A percentile compares a stretch with the other conserved stretches of the same genome.
These are phyloP conservation scores for Lentinula sp. DNA, from an alignment of 768 basidiomycete genomes.

Conservation along the genomic window DNA sequence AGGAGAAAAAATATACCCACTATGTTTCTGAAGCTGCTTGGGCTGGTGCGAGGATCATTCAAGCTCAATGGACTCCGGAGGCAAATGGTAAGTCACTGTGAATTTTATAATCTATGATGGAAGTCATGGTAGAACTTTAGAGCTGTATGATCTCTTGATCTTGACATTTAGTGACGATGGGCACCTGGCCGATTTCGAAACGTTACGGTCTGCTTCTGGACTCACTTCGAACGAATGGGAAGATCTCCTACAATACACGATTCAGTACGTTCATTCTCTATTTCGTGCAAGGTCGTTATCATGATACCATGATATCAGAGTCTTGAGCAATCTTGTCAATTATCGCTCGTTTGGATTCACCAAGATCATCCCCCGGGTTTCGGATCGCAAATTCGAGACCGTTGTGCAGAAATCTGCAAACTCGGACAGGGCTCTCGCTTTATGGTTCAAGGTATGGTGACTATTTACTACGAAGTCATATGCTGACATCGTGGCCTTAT, in stretches of 20 bases:
- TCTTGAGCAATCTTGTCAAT: slow-evolving; percentile 62
- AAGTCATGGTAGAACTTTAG: slow-evolving; percentile 25
- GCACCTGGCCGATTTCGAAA: slow-evolving; percentile 48
- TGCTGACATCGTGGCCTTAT: neutral
- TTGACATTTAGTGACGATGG: slow-evolving; percentile 59
- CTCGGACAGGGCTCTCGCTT: slow-evolving; percentile 40
- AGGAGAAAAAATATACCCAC: slow-evolving; percentile 79
- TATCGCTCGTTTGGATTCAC: slow-evolving; percentile 81
- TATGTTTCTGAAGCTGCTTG: slow-evolving; percentile 66
- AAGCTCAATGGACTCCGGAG: slow-evolving; percentile 77
- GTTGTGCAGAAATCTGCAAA: slow-evolving; percentile 60
- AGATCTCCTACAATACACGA: slow-evolving; percentile 63
- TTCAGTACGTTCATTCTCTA: slow-evolving; percentile 44
- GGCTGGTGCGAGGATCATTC: slow-evolving; percentile 81
- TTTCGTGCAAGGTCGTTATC: neutral
- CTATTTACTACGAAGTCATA: neutral
- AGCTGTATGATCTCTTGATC: slow-evolving; percentile 68
- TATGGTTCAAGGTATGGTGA: slow-evolving; percentile 54
- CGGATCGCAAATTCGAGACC: slow-evolving; percentile 52
- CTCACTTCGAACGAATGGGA: slow-evolving; percentile 60
- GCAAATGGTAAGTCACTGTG: slow-evolving; percentile 25
- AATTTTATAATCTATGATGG: neutral
- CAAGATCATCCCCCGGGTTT: slow-evolving; percentile 75
- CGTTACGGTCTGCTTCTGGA: slow-evolving; percentile 47
- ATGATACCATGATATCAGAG: slow-evolving; percentile 8